These are phyloP conservation scores for Blastocrithidia nonstop DNA, from an alignment of 208 protist genomes.

Conservation along the genomic window DNA sequence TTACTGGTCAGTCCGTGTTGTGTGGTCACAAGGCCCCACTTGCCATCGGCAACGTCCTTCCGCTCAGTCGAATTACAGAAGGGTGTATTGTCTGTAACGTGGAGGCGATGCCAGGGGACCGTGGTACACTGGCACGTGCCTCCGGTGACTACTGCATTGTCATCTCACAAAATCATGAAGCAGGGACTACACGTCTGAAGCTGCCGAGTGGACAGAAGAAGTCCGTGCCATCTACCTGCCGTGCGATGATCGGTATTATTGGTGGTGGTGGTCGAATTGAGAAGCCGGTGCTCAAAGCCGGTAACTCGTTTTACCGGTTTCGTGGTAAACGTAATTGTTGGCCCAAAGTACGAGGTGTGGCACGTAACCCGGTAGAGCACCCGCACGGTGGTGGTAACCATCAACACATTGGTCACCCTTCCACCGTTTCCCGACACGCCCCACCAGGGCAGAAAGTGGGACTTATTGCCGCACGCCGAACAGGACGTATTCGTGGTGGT, in stretches of 20 bases:
- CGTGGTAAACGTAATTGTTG: constrained; percentile 98
- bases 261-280: constrained; percentile 98
- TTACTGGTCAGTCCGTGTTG: constrained; percentile 98
- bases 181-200: constrained; percentile 92
- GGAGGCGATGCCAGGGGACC: constrained; percentile 94
- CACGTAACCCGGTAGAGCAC: constrained; percentile 98
- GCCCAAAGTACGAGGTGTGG: constrained; percentile 97
- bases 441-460: constrained; percentile 97
- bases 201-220: constrained; percentile 98
- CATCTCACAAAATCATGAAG: constrained; percentile 94
- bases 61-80: constrained; percentile 94
- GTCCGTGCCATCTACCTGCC: constrained; percentile 80
- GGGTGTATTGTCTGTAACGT: constrained; percentile 99
- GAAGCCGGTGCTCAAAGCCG: constrained; percentile 99
- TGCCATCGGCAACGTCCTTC: constrained; percentile 97
- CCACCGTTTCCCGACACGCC: constrained; percentile 81
- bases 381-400: constrained; percentile 99
- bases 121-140: constrained; percentile 88
- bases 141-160: constrained; percentile 96
- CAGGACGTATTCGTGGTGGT: constrained; percentile 90
- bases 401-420: constrained; percentile 98
- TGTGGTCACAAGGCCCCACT: constrained; percentile 94
- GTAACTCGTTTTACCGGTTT: constrained; percentile 97
- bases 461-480: constrained; percentile 98
- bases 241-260: constrained; percentile 97